phyloP scores from a whole-genome alignment of 805 yeast genomes.

The Cyberlindnera nakhonratchasimensis region DNA sequence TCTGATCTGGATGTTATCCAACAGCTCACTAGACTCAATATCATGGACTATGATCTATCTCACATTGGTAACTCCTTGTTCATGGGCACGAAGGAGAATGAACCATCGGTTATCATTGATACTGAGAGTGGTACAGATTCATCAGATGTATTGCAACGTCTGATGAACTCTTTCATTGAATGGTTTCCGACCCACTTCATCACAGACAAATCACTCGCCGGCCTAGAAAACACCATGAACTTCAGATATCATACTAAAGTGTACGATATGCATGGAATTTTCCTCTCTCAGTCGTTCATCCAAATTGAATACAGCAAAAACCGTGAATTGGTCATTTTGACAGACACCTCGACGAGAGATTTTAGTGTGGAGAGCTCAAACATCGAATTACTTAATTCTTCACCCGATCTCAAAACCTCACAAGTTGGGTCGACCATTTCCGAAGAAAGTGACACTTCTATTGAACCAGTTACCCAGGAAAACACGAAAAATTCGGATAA shows the following conservation, averaged over 20 bases:
- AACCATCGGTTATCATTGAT: slow-evolving; percentile 1
- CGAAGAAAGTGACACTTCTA: no score
- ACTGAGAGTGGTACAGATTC: neutral
- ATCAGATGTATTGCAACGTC: neutral
- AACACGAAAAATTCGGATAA: neutral
- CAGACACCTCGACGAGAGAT: neutral
- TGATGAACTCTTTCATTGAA: slow-evolving; percentile 1
- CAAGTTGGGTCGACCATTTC: no score
- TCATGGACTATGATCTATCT: slow-evolving; percentile 3
- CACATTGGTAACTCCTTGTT: neutral
- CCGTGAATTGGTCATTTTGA: neutral
- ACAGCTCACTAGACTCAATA: slow-evolving; percentile 1
- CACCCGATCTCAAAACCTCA: no score
- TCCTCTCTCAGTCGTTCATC: neutral
- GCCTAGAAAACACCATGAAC: neutral
- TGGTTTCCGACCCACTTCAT: slow-evolving; percentile 6
- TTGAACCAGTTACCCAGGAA: no score
- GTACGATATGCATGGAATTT: neutral
- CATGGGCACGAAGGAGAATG: neutral
- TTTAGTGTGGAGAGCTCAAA: neutral
- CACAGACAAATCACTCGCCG: neutral
- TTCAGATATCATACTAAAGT: neutral
- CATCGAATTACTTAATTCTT: no score
- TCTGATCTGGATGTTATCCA: no score
- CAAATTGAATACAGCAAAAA: neutral